phyloP scores from a whole-genome alignment of 1,139 yeast species.

The Taiozyma sp. region DNA sequence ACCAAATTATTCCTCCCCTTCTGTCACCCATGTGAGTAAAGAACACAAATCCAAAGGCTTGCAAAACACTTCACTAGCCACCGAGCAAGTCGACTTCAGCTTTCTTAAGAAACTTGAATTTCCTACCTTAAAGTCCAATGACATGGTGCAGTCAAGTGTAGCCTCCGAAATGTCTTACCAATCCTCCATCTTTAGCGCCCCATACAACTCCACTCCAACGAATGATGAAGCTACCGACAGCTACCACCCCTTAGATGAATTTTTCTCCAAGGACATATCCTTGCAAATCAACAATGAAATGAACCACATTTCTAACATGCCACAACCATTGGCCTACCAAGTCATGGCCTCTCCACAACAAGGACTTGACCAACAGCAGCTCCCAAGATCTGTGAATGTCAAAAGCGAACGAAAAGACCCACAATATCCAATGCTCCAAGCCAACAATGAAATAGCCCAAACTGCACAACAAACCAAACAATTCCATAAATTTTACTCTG shows the following conservation, averaged over 20 bases:
- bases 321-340: background rate
- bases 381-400: no score
- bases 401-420: no score
- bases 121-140: constrained; percentile 4
- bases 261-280: constrained; percentile 8
- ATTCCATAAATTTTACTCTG: constrained; percentile 13
- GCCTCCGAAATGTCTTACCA: constrained; percentile 9
- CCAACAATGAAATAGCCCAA: background rate
- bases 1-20: background rate
- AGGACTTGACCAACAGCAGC: no score
- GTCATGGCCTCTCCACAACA: background rate
- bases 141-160: constrained; percentile 1
- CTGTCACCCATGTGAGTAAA: background rate
- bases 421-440: constrained; percentile 1
- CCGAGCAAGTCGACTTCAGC: constrained; percentile 6
- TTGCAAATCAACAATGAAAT: constrained; percentile 7
- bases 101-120: constrained; percentile 9
- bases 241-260: constrained; percentile 3
- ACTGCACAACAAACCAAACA: constrained; percentile 4
- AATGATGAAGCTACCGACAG: background rate
- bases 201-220: constrained; percentile 1
- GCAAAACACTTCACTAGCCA: background rate
- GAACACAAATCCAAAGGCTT: background rate
- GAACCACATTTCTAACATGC: background rate
- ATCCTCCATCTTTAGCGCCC: constrained; percentile 7